Conservation (phyloP, 768 basidiomycete species). For the Agaricus subrufescens region DNA sequence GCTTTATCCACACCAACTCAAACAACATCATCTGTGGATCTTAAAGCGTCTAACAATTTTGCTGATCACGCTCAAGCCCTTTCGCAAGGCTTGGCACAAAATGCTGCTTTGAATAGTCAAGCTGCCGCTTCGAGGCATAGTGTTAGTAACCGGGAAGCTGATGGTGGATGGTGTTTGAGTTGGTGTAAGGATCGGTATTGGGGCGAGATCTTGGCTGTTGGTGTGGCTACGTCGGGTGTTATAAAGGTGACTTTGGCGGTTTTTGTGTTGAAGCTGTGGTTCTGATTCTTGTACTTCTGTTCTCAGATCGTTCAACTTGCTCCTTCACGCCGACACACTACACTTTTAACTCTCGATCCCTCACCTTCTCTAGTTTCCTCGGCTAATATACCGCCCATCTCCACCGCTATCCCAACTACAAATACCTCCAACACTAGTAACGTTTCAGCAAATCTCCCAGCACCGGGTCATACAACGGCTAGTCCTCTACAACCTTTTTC, state of each 20-base stretch:
- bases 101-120: slow-evolving; percentile 15
- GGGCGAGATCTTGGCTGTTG: slow-evolving; percentile 85
- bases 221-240: slow-evolving; percentile 64
- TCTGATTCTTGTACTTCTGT: neutral
- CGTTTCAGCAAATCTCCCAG: neutral
- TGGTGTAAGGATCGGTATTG: slow-evolving; percentile 98
- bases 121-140: slow-evolving; percentile 26
- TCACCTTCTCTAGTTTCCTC: slow-evolving; percentile 23
- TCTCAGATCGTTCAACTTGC: slow-evolving; percentile 71
- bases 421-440: neutral
- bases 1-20: slow-evolving; percentile 73
- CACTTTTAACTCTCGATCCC: slow-evolving; percentile 59
- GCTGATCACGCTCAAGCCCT: slow-evolving; percentile 62
- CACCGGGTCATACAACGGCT: neutral
- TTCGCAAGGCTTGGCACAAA: slow-evolving; percentile 44
- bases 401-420: neutral
- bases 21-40: slow-evolving; percentile 37
- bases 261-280: neutral
- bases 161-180: slow-evolving; percentile 88
- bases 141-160: slow-evolving; percentile 68
- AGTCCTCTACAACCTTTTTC: neutral
- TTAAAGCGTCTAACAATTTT: slow-evolving; percentile 46
- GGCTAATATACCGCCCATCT: neutral
- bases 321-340: slow-evolving; percentile 55
- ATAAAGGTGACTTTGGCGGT: slow-evolving; percentile 54